A percentile compares a stretch with the other conserved stretches of the same genome.
phyloP scores from a whole-genome alignment of 2,329 filamentous ascomycete genomes.

The Ophiostoma piceae region DNA sequence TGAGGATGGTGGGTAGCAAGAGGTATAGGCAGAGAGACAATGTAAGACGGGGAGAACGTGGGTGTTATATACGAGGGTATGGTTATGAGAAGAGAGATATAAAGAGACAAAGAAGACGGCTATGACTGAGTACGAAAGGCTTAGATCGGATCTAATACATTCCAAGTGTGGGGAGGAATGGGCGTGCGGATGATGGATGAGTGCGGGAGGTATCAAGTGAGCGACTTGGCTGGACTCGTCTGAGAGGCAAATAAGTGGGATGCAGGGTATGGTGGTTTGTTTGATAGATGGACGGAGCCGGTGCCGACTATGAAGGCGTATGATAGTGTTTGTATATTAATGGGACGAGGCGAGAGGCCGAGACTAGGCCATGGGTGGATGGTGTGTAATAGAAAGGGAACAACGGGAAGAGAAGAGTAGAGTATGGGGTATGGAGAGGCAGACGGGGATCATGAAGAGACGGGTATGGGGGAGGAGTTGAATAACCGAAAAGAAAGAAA shows the following conservation, averaged over 20 bases:
- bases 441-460: background rate
- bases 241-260: background rate
- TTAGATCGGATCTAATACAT: slow-evolving; percentile 9
- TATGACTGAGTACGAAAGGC: background rate
- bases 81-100: background rate
- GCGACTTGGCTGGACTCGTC: background rate
- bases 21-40: background rate
- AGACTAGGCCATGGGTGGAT: background rate
- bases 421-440: background rate
- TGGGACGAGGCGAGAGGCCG: background rate
- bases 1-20: background rate
- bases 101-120: background rate
- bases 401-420: background rate
- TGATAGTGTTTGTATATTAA: background rate
- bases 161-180: slow-evolving; percentile 14
- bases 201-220: background rate
- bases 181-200: slow-evolving; percentile 18
- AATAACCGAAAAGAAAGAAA: background rate
- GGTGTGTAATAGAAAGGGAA: background rate
- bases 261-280: background rate
- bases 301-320: background rate
- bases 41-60: background rate
- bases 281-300: background rate
- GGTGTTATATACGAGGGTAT: slow-evolving; percentile 2
- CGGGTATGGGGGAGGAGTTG: background rate